A percentile compares a stretch with the other conserved stretches of the same genome.
Evolutionary conservation across 345 rosid genomes (phyloP).

Genomic region (Eucalyptus pauciflora): DNA sequence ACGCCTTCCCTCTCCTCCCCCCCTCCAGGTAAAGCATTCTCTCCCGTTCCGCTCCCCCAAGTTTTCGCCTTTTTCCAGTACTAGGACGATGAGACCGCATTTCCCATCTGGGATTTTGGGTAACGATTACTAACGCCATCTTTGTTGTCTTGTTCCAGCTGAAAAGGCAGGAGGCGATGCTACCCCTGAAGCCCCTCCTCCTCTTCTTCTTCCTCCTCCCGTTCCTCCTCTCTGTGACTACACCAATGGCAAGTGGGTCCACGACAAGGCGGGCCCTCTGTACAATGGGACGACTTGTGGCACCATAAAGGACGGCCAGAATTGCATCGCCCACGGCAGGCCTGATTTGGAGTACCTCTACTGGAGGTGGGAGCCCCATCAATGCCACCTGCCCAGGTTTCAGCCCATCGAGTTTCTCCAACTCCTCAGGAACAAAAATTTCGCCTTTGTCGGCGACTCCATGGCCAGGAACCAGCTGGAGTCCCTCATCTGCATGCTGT

Average conservation of each 20-base stretch:
- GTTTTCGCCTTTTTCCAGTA: not conserved
- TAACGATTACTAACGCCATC: not conserved
- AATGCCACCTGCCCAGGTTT: slow-evolving; percentile 76
- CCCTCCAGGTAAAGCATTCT: not conserved
- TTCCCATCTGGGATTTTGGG: not conserved
- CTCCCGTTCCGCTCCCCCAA: not conserved
- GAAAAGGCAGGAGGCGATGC: not conserved
- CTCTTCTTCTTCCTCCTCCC: not conserved
- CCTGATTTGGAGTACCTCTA: slow-evolving; percentile 69
- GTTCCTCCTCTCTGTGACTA: slow-evolving; percentile 44
- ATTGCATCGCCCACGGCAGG: slow-evolving; percentile 77
- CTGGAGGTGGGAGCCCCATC: slow-evolving; percentile 86
- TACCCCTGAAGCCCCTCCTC: not conserved
- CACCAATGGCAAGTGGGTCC: slow-evolving; percentile 64
- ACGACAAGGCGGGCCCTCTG: slow-evolving; percentile 56
- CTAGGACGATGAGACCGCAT: not conserved
- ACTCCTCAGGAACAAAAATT: slow-evolving; percentile 44
- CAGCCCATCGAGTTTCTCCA: slow-evolving; percentile 55
- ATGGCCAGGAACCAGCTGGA: slow-evolving; percentile 95
- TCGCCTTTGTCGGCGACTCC: slow-evolving; percentile 95
- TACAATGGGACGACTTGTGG: slow-evolving; percentile 75
- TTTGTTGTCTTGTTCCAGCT: not conserved
- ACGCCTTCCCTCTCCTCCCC: not conserved
- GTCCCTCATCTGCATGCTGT: slow-evolving; percentile 76
- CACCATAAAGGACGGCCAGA: slow-evolving; percentile 80